Base-by-base conservation (phyloP, 352 stramenopile genomes). In the Phytopythium vexans region DNA sequence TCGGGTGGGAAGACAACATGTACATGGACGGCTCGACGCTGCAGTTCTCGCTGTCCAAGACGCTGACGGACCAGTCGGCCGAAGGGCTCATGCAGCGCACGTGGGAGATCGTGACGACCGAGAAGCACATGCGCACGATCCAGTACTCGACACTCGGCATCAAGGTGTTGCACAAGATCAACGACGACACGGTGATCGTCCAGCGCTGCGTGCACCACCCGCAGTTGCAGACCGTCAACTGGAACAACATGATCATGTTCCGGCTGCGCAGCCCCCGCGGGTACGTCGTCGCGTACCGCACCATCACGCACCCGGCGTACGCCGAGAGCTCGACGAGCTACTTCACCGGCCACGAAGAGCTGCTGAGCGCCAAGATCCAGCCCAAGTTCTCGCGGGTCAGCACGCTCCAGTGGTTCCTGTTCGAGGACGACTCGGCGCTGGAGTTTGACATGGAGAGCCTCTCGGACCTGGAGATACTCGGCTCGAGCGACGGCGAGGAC, bases 201-300 rank as follows among this genome's bases (percentile, higher is more conserved):
- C 68, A 77, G 56, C 70, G 70, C 27, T 73, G 64, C 44, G 70
- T 81, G 53, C 68, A 81, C 54, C 70, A 81, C 41, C 64, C 70
- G 44, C 68, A 77, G 52, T 62, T 81, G 34, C 57, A 75, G 40
- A 77, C 57, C 3, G 65, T 81, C 35, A 73, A 69, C 52, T 81
- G 70, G 52, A 74, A 73, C 41, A 74, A 77, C 42, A 74, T 79
- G 70, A 62, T 79, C 67, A 76, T 79, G 66, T 79, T 79, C 45
- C 69, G 66, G 6, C 52, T 74, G 31, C 70, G 68, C 15, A 75
- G 56, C 15, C 64, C 68, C 16, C 60, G 65, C 0, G 70, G 70
- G 9, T 80, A 77, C 33, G 62, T 77, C 11, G 67, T 80, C n/a
- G 70, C 70, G 15, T 80, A 80, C 50, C 52, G 67, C 27, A 70